A percentile compares a stretch with the other conserved stretches of the same genome.
Evolutionary conservation across 257 asterid species (phyloP).

Genomic region (Misopates orontium): DNA sequence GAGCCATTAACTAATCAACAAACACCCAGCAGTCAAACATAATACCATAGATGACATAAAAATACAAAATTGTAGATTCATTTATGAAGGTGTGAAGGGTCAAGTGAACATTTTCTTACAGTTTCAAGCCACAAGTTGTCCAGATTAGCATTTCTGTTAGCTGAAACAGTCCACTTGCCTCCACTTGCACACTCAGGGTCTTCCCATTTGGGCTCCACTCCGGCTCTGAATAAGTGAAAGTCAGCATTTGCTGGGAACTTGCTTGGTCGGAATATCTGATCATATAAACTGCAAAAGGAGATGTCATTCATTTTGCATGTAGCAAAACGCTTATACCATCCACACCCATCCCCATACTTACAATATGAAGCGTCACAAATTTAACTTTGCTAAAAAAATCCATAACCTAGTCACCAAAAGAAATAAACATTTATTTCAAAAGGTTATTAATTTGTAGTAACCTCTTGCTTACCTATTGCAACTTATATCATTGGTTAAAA

Average conservation of each 20-base stretch:
- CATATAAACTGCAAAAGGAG: constrained; percentile 67
- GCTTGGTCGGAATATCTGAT: constrained; percentile 83
- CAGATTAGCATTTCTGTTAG: constrained; percentile 53
- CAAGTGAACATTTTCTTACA: constrained; percentile 39
- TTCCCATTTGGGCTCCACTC: constrained; percentile 98
- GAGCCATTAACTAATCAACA: constrained; percentile 53
- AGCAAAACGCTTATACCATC: constrained; percentile 4
- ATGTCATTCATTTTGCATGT: constrained; percentile 21
- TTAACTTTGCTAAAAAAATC: neutral
- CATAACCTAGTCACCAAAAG: neutral
- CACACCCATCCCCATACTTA: neutral
- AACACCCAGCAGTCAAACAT: constrained; percentile 19
- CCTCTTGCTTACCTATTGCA: neutral
- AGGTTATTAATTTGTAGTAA: neutral
- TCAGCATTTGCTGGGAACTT: constrained; percentile 73
- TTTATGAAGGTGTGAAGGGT: constrained; percentile 13
- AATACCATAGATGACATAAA: constrained; percentile 8
- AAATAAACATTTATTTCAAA: neutral
- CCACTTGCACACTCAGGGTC: constrained; percentile 96
- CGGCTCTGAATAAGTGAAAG: constrained; percentile 85
- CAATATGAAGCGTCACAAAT: too few relatives aligned
- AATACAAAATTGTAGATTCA: neutral
- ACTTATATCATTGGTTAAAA: neutral
- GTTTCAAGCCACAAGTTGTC: constrained; percentile 94
- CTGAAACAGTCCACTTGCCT: constrained; percentile 80